Evolutionary conservation across 2,329 filamentous ascomycete genomes (phyloP).

Genomic region (Nakataea oryzae): DNA sequence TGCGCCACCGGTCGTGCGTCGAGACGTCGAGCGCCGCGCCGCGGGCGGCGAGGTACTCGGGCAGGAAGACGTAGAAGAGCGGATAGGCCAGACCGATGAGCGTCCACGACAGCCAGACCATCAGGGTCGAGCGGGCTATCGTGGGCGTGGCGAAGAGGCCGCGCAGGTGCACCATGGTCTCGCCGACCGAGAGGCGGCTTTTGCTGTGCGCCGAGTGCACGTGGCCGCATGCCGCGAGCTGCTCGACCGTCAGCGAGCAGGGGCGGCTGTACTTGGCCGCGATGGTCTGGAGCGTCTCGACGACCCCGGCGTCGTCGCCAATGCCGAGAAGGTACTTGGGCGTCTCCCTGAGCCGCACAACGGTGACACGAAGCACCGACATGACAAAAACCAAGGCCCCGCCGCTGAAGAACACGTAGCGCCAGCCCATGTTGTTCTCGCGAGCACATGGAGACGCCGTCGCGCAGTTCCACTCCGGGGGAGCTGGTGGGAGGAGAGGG

Average conservation of each 20-base stretch:
- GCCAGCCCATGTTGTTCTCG: constrained; percentile 37
- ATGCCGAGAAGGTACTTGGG: constrained; percentile 28
- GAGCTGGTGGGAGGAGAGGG: constrained; percentile 16
- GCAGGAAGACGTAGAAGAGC: constrained; percentile 65
- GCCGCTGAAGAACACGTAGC: constrained; percentile 36
- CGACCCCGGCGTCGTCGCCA: constrained; percentile 22
- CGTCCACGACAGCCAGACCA: constrained; percentile 62
- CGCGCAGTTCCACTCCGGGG: constrained; percentile 29
- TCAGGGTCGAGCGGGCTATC: constrained; percentile 47
- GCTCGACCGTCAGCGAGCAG: constrained; percentile 31
- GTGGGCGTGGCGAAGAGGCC: constrained; percentile 54
- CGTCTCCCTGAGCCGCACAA: constrained; percentile 28
- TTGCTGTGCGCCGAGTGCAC: constrained; percentile 24
- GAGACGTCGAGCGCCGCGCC: constrained; percentile 45
- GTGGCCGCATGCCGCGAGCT: constrained; percentile 33
- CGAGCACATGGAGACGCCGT: constrained; percentile 27
- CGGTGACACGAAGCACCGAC: constrained; percentile 36
- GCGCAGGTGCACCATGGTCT: constrained; percentile 41
- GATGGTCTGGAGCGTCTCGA: constrained; percentile 27
- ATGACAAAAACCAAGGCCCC: constrained; percentile 35
- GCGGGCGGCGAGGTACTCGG: constrained; percentile 50
- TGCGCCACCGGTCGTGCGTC: constrained; percentile 55
- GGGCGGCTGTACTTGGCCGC: constrained; percentile 27
- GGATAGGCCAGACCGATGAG: constrained; percentile 65
- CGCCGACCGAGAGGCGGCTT: constrained; percentile 18